Base-by-base conservation (phyloP, 148 eudicot species). In the Heliosperma pusillum region DNA sequence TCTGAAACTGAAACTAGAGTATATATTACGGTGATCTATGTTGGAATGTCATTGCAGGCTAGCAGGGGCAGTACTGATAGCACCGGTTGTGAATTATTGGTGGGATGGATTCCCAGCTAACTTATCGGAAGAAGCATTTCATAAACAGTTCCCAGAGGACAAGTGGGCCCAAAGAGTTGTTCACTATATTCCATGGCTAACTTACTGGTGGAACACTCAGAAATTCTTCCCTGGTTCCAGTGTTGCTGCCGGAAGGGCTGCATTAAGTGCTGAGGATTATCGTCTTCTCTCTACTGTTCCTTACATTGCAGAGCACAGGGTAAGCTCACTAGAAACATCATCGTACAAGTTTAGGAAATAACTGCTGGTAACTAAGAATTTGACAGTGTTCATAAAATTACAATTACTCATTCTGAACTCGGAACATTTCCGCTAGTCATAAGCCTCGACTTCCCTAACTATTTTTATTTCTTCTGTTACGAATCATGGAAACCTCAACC, bases 141-240 rank as follows among this genome's bases (percentile, higher is more conserved):
- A 73, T 12, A 59, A 68, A 45, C 86, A 86, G 45, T 70, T 57
- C 11, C 53, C 56, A 0, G 77, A 85, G 45, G 92, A 88, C 40
- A 86, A 85, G 50, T 85, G 89, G 88, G 78, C 85, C 10, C 77
- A 81, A 47, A 75, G 88, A 29, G 85, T 88, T 30, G 80, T 83
- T 16, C 85, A 85, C 74, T 77, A 88, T 57, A 30, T 69, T 10
- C 92, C 92, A 0, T 85, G 85, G 85, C 84, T 88, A 10, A 77
- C 80, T 19, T 85, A 86, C 76, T 88, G 92, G 92, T 88, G 92
- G 92, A 83, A 85, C 71, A 84, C 92, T 25, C 92, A 88, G 58
- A 86, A 77, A 56, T 77, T 71, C 53, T 88, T 88, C 71, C 89
- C 89, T 17, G 59, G 74, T 52, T 83, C 85, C 7, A 88, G 91